Evolutionary conservation across 345 rosid species (phyloP).

Genomic region (Eucalyptus marginata): DNA sequence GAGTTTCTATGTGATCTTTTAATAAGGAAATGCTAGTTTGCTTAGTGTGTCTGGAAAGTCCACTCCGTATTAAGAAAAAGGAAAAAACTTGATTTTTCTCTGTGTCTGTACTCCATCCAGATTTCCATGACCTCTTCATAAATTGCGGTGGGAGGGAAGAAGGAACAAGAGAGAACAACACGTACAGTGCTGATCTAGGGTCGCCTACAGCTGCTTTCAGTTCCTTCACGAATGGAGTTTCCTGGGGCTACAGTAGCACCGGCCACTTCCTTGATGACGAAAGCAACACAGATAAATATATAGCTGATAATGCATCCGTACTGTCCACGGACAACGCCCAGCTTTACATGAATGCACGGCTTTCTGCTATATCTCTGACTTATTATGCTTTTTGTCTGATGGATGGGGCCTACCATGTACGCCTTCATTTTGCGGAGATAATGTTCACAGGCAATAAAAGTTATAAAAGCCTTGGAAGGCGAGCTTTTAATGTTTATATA

Average conservation of each 20-base stretch:
- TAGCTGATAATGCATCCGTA: neutral
- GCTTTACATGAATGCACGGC: slow-evolving; percentile 24
- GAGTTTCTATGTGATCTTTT: neutral
- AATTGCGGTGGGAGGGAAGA: neutral
- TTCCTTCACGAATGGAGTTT: neutral
- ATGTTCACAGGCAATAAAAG: no score
- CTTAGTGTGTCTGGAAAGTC: neutral
- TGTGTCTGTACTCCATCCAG: neutral
- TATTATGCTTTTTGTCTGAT: no score
- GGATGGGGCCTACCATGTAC: no score
- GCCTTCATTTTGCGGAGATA: no score
- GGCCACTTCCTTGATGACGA: slow-evolving; percentile 30
- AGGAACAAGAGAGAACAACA: neutral
- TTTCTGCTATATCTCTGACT: neutral
- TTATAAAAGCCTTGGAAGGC: no score
- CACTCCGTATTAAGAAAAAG: no score
- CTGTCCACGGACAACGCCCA: slow-evolving; percentile 2
- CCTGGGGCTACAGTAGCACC: slow-evolving; percentile 45
- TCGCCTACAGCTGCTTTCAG: neutral
- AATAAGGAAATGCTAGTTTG: neutral
- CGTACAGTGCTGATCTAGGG: neutral
- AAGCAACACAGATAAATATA: neutral
- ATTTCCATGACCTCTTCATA: neutral
- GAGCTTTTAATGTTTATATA: no score
- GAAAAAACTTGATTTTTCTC: neutral